Evolutionary conservation across 306 rosid genomes (phyloP), one percentile per base, ranked within the genome.

Genomic region (Cyclanthera cordifolia): DNA sequence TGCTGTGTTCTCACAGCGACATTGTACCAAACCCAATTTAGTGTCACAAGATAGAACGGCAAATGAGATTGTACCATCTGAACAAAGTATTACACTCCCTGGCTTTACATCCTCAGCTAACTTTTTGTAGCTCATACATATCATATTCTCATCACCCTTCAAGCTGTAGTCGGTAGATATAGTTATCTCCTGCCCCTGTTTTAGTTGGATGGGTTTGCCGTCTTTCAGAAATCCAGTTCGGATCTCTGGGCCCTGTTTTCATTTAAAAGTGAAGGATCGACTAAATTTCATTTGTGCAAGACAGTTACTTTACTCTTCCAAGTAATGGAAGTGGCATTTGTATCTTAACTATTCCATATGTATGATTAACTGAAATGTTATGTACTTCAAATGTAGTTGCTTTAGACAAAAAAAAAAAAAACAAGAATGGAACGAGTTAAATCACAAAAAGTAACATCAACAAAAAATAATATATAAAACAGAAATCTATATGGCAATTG

Each of bases 161-260:
- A 93, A 24, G 85, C 72, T 75, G 67, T 93, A 93, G 79, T 89
- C 98, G 10, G 95, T 89, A 28, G 98, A 89, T 76, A 93, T 77
- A 52, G 84, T 89, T 82, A 93, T 86, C 60, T 93, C 96, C 13
- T 83, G 81, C 60, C 95, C 96, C 64, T 67, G 95, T 72, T 67
- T 82, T 37, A 93, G 80, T 70, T 93, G 94, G 74, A 93, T 47
- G 19, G 98, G 90, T 64, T 93, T 93, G 43, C 79, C 72, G 21
- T 89, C 98, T 81, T 87, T 89, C 74, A 93, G 81, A 85, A 93
- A 93, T 41, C 98, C 98, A 60, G 98, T 93, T 79, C 98, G 88
- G 80, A 93, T 93, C 89, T 89, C 98, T 11, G 98, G 96, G 67
- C 98, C 98, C 98, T 93, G 70, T 37, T 72, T 41, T 41, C 59